Percentiles rank a stretch among this genome's conserved stretches.
Evolutionary conservation across 2,329 filamentous ascomycete genomes (phyloP).

Genomic region (Xylariaceae sp.): DNA sequence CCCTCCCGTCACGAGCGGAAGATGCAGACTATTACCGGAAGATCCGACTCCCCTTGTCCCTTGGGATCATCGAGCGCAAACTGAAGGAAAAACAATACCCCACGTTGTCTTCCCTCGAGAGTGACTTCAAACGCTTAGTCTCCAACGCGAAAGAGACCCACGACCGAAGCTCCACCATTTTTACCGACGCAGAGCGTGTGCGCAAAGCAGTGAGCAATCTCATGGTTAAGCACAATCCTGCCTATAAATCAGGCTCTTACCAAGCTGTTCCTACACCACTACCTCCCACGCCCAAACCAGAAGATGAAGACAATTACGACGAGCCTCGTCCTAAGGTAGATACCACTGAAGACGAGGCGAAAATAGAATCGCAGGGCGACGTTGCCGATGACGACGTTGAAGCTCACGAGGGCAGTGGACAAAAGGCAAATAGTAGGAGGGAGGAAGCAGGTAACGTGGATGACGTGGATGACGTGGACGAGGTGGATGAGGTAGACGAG

Average conservation of each 20-base stretch:
- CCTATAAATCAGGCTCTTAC: conserved; percentile 65
- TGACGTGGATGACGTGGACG: conserved; percentile 30
- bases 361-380: conserved; percentile 22
- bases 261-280: conserved; percentile 68
- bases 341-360: conserved; percentile 23
- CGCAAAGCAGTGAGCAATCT: conserved; percentile 81
- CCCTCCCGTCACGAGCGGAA: conserved; percentile 57
- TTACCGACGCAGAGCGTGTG: conserved; percentile 79
- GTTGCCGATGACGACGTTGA: conserved; percentile 32
- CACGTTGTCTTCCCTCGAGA: conserved; percentile 68
- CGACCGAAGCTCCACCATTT: conserved; percentile 63
- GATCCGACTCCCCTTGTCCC: conserved; percentile 71
- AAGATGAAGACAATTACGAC: conserved; percentile 33
- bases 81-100: conserved; percentile 63
- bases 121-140: conserved; percentile 83
- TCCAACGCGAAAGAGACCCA: conserved; percentile 84
- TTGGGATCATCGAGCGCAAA: conserved; percentile 71
- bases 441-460: conserved; percentile 23
- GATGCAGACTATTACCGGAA: conserved; percentile 72
- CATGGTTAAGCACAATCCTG: conserved; percentile 82
- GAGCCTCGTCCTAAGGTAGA: conserved; percentile 22
- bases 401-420: conserved; percentile 2
- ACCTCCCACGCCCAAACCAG: conserved; percentile 42
- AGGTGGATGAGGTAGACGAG: conserved; percentile 30
- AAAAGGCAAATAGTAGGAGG: neutral